A percentile compares a stretch with the other conserved stretches of the same genome.
Evolutionary conservation across 805 yeast genomes (phyloP).

Genomic region (Hanseniaspora jakobsenii): DNA sequence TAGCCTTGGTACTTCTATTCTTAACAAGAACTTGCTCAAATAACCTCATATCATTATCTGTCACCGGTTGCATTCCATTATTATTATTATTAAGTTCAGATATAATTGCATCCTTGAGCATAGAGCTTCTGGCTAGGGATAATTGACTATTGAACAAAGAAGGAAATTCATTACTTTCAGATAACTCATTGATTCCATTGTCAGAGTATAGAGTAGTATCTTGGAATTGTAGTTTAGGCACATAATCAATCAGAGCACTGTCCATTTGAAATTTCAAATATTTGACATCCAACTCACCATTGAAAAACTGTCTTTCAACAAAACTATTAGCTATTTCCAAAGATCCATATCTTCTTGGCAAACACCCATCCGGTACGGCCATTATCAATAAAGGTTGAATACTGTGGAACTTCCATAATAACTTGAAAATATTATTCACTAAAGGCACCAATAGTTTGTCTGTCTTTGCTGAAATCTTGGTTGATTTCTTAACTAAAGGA

Average conservation of each 20-base stretch:
- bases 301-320: slow-evolving; percentile 65
- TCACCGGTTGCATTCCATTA: neutral
- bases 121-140: slow-evolving; percentile 50
- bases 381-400: slow-evolving; percentile 72
- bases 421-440: slow-evolving; percentile 28
- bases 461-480: slow-evolving; percentile 18
- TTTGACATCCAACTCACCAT: slow-evolving; percentile 66
- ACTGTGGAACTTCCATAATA: slow-evolving; percentile 44
- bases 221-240: slow-evolving; percentile 27
- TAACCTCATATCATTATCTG: slow-evolving; percentile 11
- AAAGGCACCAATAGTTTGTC: slow-evolving; percentile 26
- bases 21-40: slow-evolving; percentile 64
- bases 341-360: slow-evolving; percentile 66
- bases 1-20: slow-evolving; percentile 54
- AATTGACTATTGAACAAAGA: slow-evolving; percentile 37
- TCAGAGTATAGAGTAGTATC: slow-evolving; percentile 16
- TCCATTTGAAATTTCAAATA: slow-evolving; percentile 57
- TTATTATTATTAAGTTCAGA: slow-evolving; percentile 4
- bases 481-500: slow-evolving; percentile 16
- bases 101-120: slow-evolving; percentile 36
- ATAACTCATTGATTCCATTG: neutral
- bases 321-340: slow-evolving; percentile 83
- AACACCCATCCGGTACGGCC: slow-evolving; percentile 63
- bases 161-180: slow-evolving; percentile 16
- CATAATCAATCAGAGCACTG: slow-evolving; percentile 27